Conservation (phyloP, 192 early-diverging fungal species). For the Backusella psychrophila region DNA sequence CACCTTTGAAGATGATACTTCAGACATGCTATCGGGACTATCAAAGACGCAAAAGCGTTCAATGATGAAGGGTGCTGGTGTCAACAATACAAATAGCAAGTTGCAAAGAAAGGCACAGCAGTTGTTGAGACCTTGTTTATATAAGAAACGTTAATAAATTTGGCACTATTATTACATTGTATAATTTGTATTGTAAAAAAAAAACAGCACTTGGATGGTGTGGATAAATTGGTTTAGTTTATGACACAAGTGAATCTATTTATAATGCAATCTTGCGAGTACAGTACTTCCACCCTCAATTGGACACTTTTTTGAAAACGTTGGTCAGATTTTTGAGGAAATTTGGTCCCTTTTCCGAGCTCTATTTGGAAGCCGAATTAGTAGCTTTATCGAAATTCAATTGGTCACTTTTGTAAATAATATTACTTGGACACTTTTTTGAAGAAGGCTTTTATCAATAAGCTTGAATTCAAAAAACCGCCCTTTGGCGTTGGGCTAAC, state of each 20-base stretch:
- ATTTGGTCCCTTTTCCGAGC: no score
- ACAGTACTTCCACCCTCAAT: no score
- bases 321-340: no score
- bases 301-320: no score
- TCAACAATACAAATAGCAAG: conserved; percentile 4
- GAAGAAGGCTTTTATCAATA: no score
- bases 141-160: conserved; percentile 37
- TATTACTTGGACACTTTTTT: no score
- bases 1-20: conserved; percentile 12
- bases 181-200: background rate
- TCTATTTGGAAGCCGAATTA: no score
- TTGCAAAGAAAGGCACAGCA: conserved; percentile 43
- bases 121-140: conserved; percentile 57
- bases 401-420: no score
- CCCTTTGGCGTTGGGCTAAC: no score
- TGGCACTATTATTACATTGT: background rate
- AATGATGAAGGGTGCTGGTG: conserved; percentile 32
- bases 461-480: no score
- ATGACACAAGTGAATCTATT: background rate
- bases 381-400: no score
- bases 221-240: background rate
- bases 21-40: conserved; percentile 35
- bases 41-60: conserved; percentile 45
- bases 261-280: no score
- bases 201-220: background rate